Conservation (phyloP, 1,284 basidiomycete genomes). For the Athelia psychrophila region DNA sequence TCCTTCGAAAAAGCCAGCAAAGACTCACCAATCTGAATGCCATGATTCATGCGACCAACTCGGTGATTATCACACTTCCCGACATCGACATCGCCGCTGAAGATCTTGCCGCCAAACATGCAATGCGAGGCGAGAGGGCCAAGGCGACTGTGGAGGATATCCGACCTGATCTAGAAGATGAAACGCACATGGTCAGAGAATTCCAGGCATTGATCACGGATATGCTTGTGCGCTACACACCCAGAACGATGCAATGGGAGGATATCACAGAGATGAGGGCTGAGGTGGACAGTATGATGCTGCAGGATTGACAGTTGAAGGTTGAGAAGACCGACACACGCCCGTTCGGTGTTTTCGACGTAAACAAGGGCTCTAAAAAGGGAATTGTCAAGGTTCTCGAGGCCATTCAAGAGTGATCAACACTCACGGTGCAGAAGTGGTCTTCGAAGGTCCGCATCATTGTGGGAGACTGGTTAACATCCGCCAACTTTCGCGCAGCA, state of each 20-base stretch:
- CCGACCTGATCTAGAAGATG: slow-evolving; percentile 14
- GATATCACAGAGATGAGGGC: slow-evolving; percentile 10
- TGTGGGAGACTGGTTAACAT: slow-evolving; percentile 17
- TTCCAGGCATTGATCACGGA: slow-evolving; percentile 16
- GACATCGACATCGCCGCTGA: slow-evolving; percentile 4
- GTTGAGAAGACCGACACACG: slow-evolving; percentile 16
- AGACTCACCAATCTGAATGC: slow-evolving; percentile 15
- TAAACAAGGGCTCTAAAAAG: slow-evolving; percentile 19
- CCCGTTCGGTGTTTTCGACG: slow-evolving; percentile 22
- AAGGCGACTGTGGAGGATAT: slow-evolving; percentile 15
- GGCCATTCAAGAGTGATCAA: slow-evolving; percentile 8
- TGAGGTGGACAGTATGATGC: slow-evolving; percentile 10
- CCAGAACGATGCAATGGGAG: slow-evolving; percentile 13
- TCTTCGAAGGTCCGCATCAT: slow-evolving; percentile 10
- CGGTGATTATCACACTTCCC: slow-evolving; percentile 12
- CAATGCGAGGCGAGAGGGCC: slow-evolving; percentile 11
- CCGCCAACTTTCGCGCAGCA: slow-evolving; percentile 14
- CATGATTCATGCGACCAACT: slow-evolving; percentile 13
- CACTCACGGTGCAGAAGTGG: slow-evolving; percentile 12
- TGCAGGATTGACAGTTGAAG: slow-evolving; percentile 17
- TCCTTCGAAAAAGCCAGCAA: slow-evolving; percentile 21
- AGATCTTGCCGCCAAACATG: slow-evolving; percentile 10
- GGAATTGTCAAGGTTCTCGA: slow-evolving; percentile 10
- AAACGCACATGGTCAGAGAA: slow-evolving; percentile 10
- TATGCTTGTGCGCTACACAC: slow-evolving; percentile 17